Percentiles rank a stretch among this genome's conserved stretches.
These are phyloP conservation scores for Trichoderma virens DNA, from an alignment of 495 filamentous ascomycete genomes.

Conservation along the genomic window DNA sequence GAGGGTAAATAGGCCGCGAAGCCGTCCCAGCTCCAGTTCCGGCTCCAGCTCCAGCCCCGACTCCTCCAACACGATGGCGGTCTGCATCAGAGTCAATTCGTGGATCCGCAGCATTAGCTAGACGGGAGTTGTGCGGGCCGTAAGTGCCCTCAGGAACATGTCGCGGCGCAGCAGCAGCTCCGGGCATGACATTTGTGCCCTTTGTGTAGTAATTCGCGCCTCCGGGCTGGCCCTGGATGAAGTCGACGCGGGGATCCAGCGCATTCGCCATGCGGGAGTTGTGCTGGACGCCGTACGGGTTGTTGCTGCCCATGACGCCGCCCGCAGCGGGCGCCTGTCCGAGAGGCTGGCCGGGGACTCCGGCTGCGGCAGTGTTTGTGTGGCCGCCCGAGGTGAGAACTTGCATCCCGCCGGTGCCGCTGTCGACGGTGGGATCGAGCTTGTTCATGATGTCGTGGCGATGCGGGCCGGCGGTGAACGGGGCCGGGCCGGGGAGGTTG, in stretches of 20 bases:
- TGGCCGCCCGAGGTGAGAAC: slow-evolving; percentile 5
- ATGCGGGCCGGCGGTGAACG: slow-evolving; percentile 26
- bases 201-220: not conserved
- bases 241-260: not conserved
- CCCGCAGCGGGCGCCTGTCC: not conserved
- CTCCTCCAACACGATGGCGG: not conserved
- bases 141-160: slow-evolving; percentile 7
- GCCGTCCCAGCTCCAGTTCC: not conserved
- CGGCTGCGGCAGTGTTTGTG: slow-evolving; percentile 16
- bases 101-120: slow-evolving; percentile 6
- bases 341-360: not conserved
- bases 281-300: not conserved
- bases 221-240: not conserved
- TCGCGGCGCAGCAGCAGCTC: not conserved
- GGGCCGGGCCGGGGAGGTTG: slow-evolving; percentile 13
- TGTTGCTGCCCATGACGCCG: not conserved
- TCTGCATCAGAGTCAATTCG: slow-evolving; percentile 7
- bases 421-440: slow-evolving; percentile 28
- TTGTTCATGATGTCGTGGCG: slow-evolving; percentile 30
- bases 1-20: slow-evolving; percentile 18
- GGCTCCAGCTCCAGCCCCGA: not conserved
- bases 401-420: slow-evolving; percentile 15
- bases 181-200: not conserved
- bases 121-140: not conserved
- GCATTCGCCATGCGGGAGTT: not conserved